These are phyloP conservation scores for Graphilbum ipis-grandicollis DNA, from an alignment of 2,329 filamentous ascomycete species.

Conservation along the genomic window DNA sequence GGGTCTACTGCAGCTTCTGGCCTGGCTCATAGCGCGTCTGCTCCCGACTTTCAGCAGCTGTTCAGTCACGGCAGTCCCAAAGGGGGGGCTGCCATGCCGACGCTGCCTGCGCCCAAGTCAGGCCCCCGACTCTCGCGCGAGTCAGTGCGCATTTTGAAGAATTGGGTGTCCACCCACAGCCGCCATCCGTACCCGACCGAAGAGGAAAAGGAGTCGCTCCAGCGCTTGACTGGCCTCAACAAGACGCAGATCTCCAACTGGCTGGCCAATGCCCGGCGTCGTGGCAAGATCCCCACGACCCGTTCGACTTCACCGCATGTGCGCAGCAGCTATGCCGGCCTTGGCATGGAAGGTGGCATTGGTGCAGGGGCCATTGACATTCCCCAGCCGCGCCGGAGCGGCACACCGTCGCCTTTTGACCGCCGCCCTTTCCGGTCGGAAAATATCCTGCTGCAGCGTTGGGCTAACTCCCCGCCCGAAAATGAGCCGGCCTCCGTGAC, in stretches of 20 bases:
- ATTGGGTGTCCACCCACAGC: conserved; percentile 66
- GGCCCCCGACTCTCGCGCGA: conserved; percentile 65
- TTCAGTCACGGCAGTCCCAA: too few relatives aligned
- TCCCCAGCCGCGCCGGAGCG: conserved; percentile 32
- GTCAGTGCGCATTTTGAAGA: conserved; percentile 64
- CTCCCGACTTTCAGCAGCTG: conserved; percentile 1
- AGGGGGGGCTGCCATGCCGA: not conserved
- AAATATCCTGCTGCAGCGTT: conserved; percentile 37
- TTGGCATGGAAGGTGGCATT: not conserved
- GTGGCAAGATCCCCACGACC: conserved; percentile 57
- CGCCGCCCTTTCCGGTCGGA: conserved; percentile 16
- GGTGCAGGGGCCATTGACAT: conserved; percentile 49
- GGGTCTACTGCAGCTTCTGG: not conserved
- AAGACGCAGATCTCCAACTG: conserved; percentile 79
- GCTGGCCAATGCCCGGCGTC: conserved; percentile 75
- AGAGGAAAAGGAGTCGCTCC: conserved; percentile 66
- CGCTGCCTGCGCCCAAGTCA: conserved; percentile 33
- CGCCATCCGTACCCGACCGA: conserved; percentile 80
- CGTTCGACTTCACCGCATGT: conserved; percentile 54
- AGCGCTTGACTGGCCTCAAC: conserved; percentile 62
- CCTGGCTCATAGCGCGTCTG: not conserved
- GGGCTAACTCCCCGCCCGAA: conserved; percentile 40
- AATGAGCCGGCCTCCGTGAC: conserved; percentile 42
- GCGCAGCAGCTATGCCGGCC: conserved; percentile 35
- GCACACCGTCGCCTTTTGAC: conserved; percentile 28